These are phyloP conservation scores for Arabidopsis arenosa DNA, from an alignment of 345 rosid species.

Conservation along the genomic window DNA sequence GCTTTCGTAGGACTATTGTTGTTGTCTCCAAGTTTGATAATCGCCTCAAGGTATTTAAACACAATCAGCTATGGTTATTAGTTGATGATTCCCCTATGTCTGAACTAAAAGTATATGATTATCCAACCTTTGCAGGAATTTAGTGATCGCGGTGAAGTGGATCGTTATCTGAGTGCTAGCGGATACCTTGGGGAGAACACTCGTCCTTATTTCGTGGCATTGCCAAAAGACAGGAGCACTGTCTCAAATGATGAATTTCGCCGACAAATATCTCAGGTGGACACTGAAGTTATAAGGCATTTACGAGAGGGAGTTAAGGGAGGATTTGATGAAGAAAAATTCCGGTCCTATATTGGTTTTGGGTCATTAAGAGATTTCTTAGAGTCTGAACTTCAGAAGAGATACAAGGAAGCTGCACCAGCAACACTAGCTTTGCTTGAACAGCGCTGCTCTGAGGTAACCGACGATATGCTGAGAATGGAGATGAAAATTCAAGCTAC, in stretches of 20 bases:
- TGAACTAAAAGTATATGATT: conserved; percentile 17
- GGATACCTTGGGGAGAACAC: conserved; percentile 94
- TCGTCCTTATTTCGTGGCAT: conserved; percentile 84
- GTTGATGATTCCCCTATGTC: background rate
- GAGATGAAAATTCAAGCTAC: conserved; percentile 81
- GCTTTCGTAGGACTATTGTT: conserved; percentile 76
- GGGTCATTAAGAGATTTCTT: conserved; percentile 79
- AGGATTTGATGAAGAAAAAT: conserved; percentile 96
- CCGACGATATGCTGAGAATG: conserved; percentile 64
- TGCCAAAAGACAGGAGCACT: conserved; percentile 85
- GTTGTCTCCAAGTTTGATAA: conserved; percentile 98
- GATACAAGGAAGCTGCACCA: conserved; percentile 93
- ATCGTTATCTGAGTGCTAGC: conserved; percentile 88
- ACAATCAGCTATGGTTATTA: background rate
- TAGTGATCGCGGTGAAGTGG: conserved; percentile 83
- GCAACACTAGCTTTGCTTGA: conserved; percentile 97
- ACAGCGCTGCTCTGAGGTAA: conserved; percentile 81
- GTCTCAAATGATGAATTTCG: conserved; percentile 92
- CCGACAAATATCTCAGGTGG: conserved; percentile 82
- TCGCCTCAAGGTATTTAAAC: conserved; percentile 76
- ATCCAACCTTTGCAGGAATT: conserved; percentile 65
- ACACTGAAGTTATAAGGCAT: conserved; percentile 67
- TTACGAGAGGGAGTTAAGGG: conserved; percentile 83
- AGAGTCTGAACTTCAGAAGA: conserved; percentile 92
- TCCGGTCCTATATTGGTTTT: conserved; percentile 71